Evolutionary conservation across 805 yeast species (phyloP).

Genomic region (Soucietia sequanensis): DNA sequence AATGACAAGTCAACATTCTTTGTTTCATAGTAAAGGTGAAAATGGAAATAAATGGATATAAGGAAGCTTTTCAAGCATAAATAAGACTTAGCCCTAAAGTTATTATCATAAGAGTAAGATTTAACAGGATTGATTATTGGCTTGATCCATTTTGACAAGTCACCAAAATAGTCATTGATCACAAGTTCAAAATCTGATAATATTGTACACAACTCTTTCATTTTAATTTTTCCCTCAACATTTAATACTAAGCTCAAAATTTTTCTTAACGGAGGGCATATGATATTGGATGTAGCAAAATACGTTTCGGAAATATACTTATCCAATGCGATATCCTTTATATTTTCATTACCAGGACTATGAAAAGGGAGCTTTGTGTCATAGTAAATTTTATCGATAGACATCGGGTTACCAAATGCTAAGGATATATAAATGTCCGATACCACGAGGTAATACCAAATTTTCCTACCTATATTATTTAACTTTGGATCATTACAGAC

Average conservation of each 20-base stretch:
- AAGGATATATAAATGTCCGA: slow-evolving; percentile 46
- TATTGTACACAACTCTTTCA: slow-evolving; percentile 34
- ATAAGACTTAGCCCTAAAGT: slow-evolving; percentile 23
- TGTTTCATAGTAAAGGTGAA: slow-evolving; percentile 39
- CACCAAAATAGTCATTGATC: slow-evolving; percentile 29
- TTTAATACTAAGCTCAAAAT: slow-evolving; percentile 39
- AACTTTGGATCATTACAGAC: slow-evolving; percentile 20
- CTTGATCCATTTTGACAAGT: slow-evolving; percentile 15
- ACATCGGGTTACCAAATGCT: slow-evolving; percentile 47
- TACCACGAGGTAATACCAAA: slow-evolving; percentile 53
- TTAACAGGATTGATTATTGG: slow-evolving; percentile 8
- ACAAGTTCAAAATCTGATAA: slow-evolving; percentile 36
- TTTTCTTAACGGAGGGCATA: slow-evolving; percentile 20
- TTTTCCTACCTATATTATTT: slow-evolving; percentile 53
- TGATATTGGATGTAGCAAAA: slow-evolving; percentile 12
- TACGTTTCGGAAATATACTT: slow-evolving; percentile 34
- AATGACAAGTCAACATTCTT: slow-evolving; percentile 34
- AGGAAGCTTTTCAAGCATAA: slow-evolving; percentile 30
- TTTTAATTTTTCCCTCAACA: slow-evolving; percentile 35
- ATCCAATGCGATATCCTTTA: slow-evolving; percentile 41
- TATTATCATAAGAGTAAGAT: slow-evolving; percentile 10
- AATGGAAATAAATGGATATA: slow-evolving; percentile 40
- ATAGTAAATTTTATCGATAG: slow-evolving; percentile 37
- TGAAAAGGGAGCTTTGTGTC: slow-evolving; percentile 54
- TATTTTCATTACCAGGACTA: slow-evolving; percentile 35